Evolutionary conservation across 495 filamentous ascomycete genomes (phyloP), one percentile per base, ranked within the genome.

Genomic region (Copromyces sp.): DNA sequence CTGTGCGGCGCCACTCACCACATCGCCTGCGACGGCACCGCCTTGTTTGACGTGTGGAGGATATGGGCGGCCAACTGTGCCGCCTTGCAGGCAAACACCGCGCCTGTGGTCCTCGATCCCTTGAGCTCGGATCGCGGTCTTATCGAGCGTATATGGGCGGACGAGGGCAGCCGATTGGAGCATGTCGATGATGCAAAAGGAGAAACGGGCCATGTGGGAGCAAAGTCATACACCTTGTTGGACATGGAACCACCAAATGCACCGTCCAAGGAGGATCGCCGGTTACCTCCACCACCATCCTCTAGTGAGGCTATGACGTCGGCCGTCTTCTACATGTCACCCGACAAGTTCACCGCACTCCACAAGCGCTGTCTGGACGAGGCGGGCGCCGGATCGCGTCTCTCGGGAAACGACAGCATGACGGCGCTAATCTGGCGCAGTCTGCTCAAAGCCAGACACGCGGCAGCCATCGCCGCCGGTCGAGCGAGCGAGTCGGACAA

Each of bases 261-360:
- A 61, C 47, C 47, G 47, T 61, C 47, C 1, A 61, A 61, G 47
- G 47, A 61, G 47, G 47, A 61, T 61, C 47, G 47, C 47, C 47
- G 47, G 47, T 61, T 61, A 61, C 47, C 47, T 61, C 47, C 47
- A 61, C 47, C 47, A 61, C 47, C 47, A 61, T 61, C 47, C 47
- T 61, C 47, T 61, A 29, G 14, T 65, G 45, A 70, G 24, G 69
- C 69, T 42, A 53, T 73, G 74, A 70, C 61, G 41, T 69, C 71
- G 4, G 29, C n/a, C 68, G 65, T 71, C 16, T 75, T 75, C 72
- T 73, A 75, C 72, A 61, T 75, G 17, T 71, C 74, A n/a, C 68
- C 72, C 29, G 74, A 65, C 39, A 70, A 47, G 40, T 69, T 71
- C 35, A 38, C 68, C 20, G 32, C 40, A 24, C 72, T 75, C 9